Conservation (phyloP, 495 filamentous ascomycete species). For the Diplogelasinospora grovesii region DNA sequence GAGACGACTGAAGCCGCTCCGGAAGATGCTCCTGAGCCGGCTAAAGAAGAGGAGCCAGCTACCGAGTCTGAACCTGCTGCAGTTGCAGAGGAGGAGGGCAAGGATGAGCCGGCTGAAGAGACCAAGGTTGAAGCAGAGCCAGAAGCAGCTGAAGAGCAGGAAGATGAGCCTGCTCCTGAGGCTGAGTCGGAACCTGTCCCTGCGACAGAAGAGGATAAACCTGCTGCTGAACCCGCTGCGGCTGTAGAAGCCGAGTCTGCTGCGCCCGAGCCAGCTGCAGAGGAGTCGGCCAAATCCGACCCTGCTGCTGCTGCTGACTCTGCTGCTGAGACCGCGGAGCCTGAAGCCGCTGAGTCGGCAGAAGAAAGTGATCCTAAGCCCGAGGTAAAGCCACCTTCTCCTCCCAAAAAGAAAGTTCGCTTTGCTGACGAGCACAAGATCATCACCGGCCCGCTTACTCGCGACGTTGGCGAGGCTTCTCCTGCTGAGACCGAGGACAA, state of each 20-base stretch:
- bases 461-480: conserved; percentile 1
- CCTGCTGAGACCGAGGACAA: conserved; percentile 1
- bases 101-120: conserved; percentile 1
- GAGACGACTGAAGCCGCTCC: background rate
- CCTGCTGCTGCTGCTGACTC: conserved; percentile 1
- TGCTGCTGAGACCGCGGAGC: background rate
- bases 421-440: conserved; percentile 11
- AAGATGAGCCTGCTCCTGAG: conserved; percentile 1
- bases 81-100: conserved; percentile 2
- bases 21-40: background rate
- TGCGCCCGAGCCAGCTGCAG: background rate
- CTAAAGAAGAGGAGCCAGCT: background rate
- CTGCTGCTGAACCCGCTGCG: conserved; percentile 2
- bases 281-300: background rate
- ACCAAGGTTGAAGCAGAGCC: background rate
- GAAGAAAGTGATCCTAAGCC: background rate
- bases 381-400: conserved; percentile 10
- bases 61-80: background rate
- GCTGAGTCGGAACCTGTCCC: conserved; percentile 5
- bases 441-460: conserved; percentile 7
- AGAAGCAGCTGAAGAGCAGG: conserved; percentile 1
- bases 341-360: background rate
- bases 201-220: background rate
- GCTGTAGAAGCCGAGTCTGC: conserved; percentile 6
- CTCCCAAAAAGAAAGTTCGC: conserved; percentile 7